Evolutionary conservation across 2,329 filamentous ascomycete species (phyloP).

Genomic region (Orbilia oligospora): DNA sequence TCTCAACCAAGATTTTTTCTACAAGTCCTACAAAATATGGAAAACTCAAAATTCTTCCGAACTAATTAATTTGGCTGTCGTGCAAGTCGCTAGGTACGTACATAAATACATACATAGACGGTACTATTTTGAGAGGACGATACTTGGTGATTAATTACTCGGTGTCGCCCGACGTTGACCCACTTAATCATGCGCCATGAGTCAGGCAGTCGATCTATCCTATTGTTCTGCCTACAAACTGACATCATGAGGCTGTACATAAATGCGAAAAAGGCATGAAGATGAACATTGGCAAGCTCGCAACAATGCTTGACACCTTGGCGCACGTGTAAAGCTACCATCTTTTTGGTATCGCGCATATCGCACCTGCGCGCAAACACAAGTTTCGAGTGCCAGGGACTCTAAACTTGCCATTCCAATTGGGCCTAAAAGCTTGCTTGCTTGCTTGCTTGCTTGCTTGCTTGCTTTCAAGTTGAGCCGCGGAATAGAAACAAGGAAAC

Average conservation of each 20-base stretch:
- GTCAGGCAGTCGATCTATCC: not conserved
- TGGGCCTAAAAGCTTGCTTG: slow-evolving; percentile 1
- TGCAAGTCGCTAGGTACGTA: not conserved
- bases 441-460: too few relatives aligned
- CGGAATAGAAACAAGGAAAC: slow-evolving; percentile 39
- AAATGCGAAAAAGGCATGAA: not conserved
- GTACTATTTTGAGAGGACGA: slow-evolving; percentile 1
- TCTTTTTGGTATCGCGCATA: slow-evolving; percentile 15
- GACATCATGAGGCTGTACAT: slow-evolving; percentile 13
- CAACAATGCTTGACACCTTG: not conserved
- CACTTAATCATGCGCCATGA: not conserved
- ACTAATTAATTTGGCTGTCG: not conserved
- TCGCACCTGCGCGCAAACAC: slow-evolving; percentile 11
- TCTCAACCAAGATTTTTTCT: too few relatives aligned
- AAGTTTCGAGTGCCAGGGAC: slow-evolving; percentile 2
- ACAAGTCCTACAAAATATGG: not conserved
- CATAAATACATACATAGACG: too few relatives aligned
- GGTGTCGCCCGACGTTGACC: not conserved
- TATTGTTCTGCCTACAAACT: slow-evolving; percentile 12
- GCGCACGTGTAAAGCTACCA: slow-evolving; percentile 1
- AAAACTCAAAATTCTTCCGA: not conserved
- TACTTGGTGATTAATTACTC: not conserved
- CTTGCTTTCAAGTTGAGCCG: slow-evolving; percentile 31
- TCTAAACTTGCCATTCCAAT: not conserved
- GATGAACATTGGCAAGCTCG: not conserved